Conservation (phyloP, 345 rosid species). For the Adansonia digitata region DNA sequence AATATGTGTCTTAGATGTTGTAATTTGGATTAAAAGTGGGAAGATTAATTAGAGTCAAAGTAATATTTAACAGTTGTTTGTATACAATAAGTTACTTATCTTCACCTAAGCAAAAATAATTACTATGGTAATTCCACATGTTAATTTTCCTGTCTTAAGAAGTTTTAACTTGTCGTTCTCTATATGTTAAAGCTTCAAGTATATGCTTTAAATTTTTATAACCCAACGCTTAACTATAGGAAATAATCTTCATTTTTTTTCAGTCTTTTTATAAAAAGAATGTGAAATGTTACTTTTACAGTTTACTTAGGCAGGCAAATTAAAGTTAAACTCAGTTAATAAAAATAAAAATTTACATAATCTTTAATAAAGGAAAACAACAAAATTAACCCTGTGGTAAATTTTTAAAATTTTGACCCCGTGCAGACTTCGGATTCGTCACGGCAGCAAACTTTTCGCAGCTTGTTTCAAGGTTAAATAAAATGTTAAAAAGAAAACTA, state of each 20-base stretch:
- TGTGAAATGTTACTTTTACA: neutral
- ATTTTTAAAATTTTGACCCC: neutral
- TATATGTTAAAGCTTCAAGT: neutral
- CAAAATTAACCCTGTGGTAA: neutral
- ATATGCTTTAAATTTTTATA: neutral
- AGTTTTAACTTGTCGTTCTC: neutral
- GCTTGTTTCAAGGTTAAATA: neutral
- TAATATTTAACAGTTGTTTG: neutral
- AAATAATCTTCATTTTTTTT: neutral
- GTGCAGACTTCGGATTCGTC: neutral
- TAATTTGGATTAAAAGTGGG: neutral
- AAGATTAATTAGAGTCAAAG: neutral
- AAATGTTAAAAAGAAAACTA: too few relatives aligned
- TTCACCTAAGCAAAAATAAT: neutral
- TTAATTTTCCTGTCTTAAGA: neutral
- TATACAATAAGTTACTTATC: neutral
- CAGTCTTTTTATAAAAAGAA: neutral
- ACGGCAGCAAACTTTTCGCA: too few relatives aligned
- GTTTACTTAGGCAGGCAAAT: too few relatives aligned
- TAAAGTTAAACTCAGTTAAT: neutral
- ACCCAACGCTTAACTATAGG: neutral
- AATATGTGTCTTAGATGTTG: neutral
- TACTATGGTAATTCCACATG: constrained; percentile 2
- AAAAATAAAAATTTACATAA: neutral
- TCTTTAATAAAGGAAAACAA: neutral